Evolutionary conservation across 768 basidiomycete species (phyloP).

Genomic region (Rhodosporidiobolus sp.): DNA sequence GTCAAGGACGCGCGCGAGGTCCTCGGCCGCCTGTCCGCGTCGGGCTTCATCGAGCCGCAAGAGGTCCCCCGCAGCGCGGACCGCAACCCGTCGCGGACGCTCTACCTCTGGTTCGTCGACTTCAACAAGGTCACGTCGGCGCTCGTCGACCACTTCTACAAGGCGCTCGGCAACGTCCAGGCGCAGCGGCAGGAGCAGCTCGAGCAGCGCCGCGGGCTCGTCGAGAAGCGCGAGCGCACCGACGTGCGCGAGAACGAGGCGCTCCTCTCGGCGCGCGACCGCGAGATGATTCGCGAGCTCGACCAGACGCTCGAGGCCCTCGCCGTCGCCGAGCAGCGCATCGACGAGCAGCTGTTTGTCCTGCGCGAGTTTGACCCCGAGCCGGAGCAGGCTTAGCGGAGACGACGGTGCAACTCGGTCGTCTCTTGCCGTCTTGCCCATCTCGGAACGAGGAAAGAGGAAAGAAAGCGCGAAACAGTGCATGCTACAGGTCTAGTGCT

Average conservation of each 20-base stretch:
- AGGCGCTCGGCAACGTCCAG: slow-evolving; percentile 82
- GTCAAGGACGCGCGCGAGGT: slow-evolving; percentile 79
- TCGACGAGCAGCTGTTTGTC: slow-evolving; percentile 85
- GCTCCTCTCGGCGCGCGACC: slow-evolving; percentile 69
- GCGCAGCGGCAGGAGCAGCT: slow-evolving; percentile 69
- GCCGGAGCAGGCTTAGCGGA: neutral
- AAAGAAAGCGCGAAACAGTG: no score
- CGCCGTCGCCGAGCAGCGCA: slow-evolving; percentile 73
- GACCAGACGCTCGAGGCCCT: slow-evolving; percentile 70
- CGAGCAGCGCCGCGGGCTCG: slow-evolving; percentile 64
- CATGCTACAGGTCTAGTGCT: neutral
- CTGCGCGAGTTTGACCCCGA: slow-evolving; percentile 60
- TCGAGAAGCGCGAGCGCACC: slow-evolving; percentile 73
- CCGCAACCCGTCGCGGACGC: slow-evolving; percentile 79
- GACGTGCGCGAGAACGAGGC: slow-evolving; percentile 70
- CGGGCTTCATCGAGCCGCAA: slow-evolving; percentile 82
- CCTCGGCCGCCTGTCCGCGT: slow-evolving; percentile 70
- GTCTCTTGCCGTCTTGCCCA: neutral
- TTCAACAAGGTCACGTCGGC: slow-evolving; percentile 74
- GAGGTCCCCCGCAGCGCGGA: slow-evolving; percentile 89
- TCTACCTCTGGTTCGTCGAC: slow-evolving; percentile 95
- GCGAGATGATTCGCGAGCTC: slow-evolving; percentile 69
- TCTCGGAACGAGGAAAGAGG: neutral
- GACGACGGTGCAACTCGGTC: neutral
- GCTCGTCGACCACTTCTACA: slow-evolving; percentile 75